Conservation (phyloP, 768 basidiomycete species). For the Hygrocybe coccinea region DNA sequence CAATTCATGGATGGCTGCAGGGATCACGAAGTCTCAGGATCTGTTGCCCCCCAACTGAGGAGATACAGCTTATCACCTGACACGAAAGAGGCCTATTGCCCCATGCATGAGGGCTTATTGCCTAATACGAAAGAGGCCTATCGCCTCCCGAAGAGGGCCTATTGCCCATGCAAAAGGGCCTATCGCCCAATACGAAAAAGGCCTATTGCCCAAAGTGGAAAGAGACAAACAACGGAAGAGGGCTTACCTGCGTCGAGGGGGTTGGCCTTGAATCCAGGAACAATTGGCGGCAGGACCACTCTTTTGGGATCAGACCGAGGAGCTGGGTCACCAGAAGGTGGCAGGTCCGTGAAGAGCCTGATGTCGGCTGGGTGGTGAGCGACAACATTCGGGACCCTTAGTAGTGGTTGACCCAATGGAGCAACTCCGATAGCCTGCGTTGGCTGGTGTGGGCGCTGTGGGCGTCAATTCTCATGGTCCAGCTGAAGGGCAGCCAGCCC, state of each 20-base stretch:
- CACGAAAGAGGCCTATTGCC: not conserved
- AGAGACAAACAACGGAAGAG: not conserved
- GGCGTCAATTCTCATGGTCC: not conserved
- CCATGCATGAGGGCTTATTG: not conserved
- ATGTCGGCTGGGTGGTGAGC: not conserved
- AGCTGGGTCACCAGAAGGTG: not conserved
- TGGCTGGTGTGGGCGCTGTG: not conserved
- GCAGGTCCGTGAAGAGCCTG: not conserved
- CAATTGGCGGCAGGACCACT: conserved; percentile 1
- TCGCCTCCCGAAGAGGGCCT: not conserved
- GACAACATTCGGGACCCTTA: not conserved
- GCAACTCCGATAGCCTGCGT: not conserved
- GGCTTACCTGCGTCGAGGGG: conserved; percentile 19
- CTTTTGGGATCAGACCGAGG: not conserved
- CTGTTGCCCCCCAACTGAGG: not conserved
- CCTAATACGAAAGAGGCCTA: not conserved
- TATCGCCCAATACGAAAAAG: not conserved
- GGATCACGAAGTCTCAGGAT: no score
- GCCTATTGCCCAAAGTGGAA: not conserved
- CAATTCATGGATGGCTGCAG: no score
- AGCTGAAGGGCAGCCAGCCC: not conserved
- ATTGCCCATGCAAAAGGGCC: not conserved
- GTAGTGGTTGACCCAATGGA: not conserved
- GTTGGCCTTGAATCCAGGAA: conserved; percentile 20
- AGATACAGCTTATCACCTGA: no score